Conservation (phyloP, 371 early-diverging fungal species). For the Syncephalis fuscata region DNA sequence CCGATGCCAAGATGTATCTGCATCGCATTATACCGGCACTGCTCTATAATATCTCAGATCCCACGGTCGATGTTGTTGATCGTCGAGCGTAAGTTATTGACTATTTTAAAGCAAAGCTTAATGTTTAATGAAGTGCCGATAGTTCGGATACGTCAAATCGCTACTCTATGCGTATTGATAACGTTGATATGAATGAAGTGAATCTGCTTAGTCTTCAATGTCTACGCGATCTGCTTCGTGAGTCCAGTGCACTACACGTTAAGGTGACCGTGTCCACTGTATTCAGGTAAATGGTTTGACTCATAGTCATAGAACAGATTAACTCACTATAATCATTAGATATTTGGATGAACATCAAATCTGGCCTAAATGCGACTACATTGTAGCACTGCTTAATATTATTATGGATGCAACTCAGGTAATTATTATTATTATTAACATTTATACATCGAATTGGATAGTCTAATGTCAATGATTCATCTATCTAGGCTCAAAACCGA, state of each 20-base stretch:
- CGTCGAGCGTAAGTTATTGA: constrained; percentile 2
- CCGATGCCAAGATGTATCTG: constrained; percentile 31
- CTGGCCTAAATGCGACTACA: constrained; percentile 37
- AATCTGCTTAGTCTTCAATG: constrained; percentile 20
- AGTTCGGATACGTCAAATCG: constrained; percentile 4
- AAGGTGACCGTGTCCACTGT: constrained; percentile 21
- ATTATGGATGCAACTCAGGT: constrained; percentile 33
- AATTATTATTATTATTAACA: background rate
- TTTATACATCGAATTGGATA: background rate
- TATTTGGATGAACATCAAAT: constrained; percentile 32
- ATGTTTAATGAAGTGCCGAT: too few relatives aligned
- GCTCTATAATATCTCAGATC: constrained; percentile 19
- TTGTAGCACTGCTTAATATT: constrained; percentile 29
- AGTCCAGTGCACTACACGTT: constrained; percentile 26
- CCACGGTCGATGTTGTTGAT: constrained; percentile 13
- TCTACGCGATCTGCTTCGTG: constrained; percentile 21
- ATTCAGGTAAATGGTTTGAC: constrained; percentile 9
- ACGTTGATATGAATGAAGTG: constrained; percentile 14
- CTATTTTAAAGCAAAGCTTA: background rate
- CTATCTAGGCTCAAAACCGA: constrained; percentile 39
- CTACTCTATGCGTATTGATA: constrained; percentile 8
- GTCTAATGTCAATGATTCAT: background rate
- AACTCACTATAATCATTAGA: background rate
- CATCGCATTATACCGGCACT: constrained; percentile 33
- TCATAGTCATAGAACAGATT: too few relatives aligned